Percentiles rank a stretch among this genome's conserved stretches.
Evolutionary conservation across 306 rosid genomes (phyloP).

Genomic region (Prunus persica): Prunus_persica_NCBIv2 NC_034012.1:6234001-6234500

Average conservation of each 20-base stretch:
- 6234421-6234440: background rate
- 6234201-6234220: background rate
- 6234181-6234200: background rate
- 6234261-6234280: constrained; percentile 5
- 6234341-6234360: background rate
- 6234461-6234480: background rate
- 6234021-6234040: too few relatives aligned
- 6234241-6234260: background rate
- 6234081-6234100: too few relatives aligned
- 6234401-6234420: background rate
- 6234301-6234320: background rate
- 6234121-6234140: background rate
- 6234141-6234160: background rate
- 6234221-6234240: constrained; percentile 11
- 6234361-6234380: background rate
- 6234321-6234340: too few relatives aligned
- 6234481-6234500: background rate
- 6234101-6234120: too few relatives aligned
- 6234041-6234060: too few relatives aligned
- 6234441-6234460: background rate
- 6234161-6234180: background rate
- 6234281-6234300: constrained; percentile 3
- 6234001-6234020: too few relatives aligned
- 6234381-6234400: background rate
- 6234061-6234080: too few relatives aligned